Evolutionary conservation across 805 yeast species (phyloP), one percentile per base, ranked within the genome.

Genomic region (Groenewaldozyma tartarivorans): DNA sequence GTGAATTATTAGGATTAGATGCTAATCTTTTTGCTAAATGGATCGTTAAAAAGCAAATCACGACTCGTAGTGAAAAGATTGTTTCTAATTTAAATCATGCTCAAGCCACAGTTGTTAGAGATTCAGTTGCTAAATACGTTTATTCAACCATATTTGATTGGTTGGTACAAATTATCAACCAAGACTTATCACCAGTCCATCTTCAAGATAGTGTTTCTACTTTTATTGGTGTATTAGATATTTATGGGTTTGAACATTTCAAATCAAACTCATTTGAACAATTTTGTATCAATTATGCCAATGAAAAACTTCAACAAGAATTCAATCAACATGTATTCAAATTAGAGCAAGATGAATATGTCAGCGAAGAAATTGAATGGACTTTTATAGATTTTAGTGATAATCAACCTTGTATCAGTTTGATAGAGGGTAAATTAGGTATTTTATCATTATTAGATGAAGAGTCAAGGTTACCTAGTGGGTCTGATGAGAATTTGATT

Each of bases 261-360:
- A 88, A 85, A 51, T 79, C 75, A 54, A 90, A 90, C 64, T 87
- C 96, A 5, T 90, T 90, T 56, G 98, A 90, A 64, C 98, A 90
- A 63, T 90, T 90, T 63, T 90, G 98, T 68, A 92, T 92, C 65
- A 92, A 92, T 60, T 60, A 60, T 39, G 48, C 50, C 19, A 47
- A 47, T 29, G 98, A 90, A 67, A 90, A 90, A 64, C 72, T 90
- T 53, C 97, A 90, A 64, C 97, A 90, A 63, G 96, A 90, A 61
- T 90, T 90, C 64, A 90, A 88, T 55, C 96, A 87, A 67, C 96
- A 90, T 56, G 96, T 90, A 40, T 90, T 90, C 74, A 90, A 90
- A 59, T 72, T 92, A 47, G 98, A 90, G 60, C 97, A 92, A 68
- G 95, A 88, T 56, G 96, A 92, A 58, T 90, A 90, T 58, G 73